A percentile compares a stretch with the other conserved stretches of the same genome.
Conservation (phyloP, 768 basidiomycete genomes). For the Lentinula lateritia region DNA sequence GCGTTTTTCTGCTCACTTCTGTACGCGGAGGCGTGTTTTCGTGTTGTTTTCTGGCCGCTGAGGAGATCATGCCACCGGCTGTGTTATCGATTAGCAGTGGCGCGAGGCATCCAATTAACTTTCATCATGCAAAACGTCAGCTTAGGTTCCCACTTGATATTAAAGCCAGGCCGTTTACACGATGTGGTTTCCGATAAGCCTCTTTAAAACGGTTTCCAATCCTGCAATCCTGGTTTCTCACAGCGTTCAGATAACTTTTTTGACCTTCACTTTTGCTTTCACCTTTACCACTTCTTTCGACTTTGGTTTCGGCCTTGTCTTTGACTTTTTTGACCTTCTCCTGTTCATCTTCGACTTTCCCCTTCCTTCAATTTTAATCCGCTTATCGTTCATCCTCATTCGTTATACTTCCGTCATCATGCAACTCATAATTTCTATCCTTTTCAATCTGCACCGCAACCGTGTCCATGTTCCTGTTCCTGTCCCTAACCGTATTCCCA, state of each 20-base stretch:
- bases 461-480: neutral
- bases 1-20: neutral
- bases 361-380: constrained; percentile 4
- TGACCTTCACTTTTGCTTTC: neutral
- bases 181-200: neutral
- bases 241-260: neutral
- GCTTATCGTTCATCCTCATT: constrained; percentile 7
- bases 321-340: constrained; percentile 8
- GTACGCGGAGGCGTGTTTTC: constrained; percentile 11
- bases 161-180: neutral
- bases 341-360: constrained; percentile 5
- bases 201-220: neutral
- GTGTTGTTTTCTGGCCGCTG: constrained; percentile 17
- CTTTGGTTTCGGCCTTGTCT: neutral
- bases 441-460: constrained; percentile 18
- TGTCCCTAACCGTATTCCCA: constrained; percentile 26
- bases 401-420: constrained; percentile 11
- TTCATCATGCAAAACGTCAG: neutral
- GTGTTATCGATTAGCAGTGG: neutral
- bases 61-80: neutral
- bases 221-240: neutral
- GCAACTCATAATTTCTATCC: constrained; percentile 18
- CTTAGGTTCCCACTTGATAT: neutral
- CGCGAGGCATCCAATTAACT: neutral
- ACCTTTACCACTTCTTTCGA: neutral